Conservation (phyloP, 768 basidiomycete species). For the Mycena haematopus region DNA sequence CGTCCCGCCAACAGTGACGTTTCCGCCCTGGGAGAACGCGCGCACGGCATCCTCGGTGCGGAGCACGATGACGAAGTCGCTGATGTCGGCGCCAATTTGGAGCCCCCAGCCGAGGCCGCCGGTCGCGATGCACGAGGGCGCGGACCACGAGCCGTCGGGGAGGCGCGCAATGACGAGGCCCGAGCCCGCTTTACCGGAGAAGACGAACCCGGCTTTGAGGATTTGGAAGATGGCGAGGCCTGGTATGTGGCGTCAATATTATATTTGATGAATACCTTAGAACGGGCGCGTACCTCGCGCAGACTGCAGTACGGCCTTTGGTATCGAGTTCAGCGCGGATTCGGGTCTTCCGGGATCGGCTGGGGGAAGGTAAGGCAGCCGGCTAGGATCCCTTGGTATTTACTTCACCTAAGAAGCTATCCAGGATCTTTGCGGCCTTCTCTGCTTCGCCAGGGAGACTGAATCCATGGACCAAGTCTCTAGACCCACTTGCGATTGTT, state of each 20-base stretch:
- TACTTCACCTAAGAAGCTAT: constrained; percentile 81
- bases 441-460: constrained; percentile 91
- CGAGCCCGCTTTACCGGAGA: constrained; percentile 43
- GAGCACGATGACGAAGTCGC: constrained; percentile 95
- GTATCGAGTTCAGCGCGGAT: constrained; percentile 92
- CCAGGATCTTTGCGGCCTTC: constrained; percentile 91
- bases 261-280: constrained; percentile 38
- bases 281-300: constrained; percentile 71
- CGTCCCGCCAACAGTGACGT: constrained; percentile 93
- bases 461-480: constrained; percentile 85
- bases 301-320: constrained; percentile 87
- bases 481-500: constrained; percentile 73
- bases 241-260: constrained; percentile 76
- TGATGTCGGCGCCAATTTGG: constrained; percentile 95
- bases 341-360: constrained; percentile 88
- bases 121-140: constrained; percentile 96
- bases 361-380: constrained; percentile 36
- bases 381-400: constrained; percentile 7
- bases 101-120: constrained; percentile 95
- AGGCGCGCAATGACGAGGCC: constrained; percentile 24
- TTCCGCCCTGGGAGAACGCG: constrained; percentile 95
- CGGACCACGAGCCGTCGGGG: constrained; percentile 88
- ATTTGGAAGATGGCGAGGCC: constrained; percentile 20
- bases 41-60: constrained; percentile 96
- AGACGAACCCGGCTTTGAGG: constrained; percentile 23